Base-by-base conservation (phyloP, 2,329 filamentous ascomycete species). In the Arthrobotrys pseudoclavata region DNA sequence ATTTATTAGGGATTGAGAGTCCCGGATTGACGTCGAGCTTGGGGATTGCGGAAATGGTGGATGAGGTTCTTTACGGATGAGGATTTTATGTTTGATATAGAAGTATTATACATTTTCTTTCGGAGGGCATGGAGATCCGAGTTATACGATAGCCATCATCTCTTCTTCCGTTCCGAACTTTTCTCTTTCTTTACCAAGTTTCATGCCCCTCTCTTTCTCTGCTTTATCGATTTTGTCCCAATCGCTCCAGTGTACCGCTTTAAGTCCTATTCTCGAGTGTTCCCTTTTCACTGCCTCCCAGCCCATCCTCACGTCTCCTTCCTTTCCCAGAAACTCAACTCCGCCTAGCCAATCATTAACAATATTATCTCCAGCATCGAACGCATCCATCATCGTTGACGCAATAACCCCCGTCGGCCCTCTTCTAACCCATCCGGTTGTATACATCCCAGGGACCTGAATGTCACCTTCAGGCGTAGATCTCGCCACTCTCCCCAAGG, bases 381-480 rank as follows among this genome's bases (percentile, higher is more conserved):
- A 99, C 0, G 96, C 95, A 83, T 99, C 96, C 76, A 91, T 89
- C 93, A 99, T 97, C 0, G 96, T 99, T 31, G 91, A 94, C 0
- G 95, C 95, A 83, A 99, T 99, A 2, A 98, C 94, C 1, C 96
- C 96, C 0, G 94, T 97, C 0, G 96, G 95, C 0, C 96, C 96
- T 40, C 91, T 89, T 85, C 98, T 98, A 9, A 97, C 94, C 96
- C 96, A 99, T 0, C 96, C 96, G 15, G 95, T 92, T 80, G 94
- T 97, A 84, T 99, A 99, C 29, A 97, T 84, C 0, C 95, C 93
- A 0, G 91, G 89, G 0, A 92, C 82, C 83, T 88, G 82, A 80
- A 85, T 81, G 78, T 87, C 80, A 66, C 79, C 20, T 80, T 85
- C 81, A 81, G 85, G 69, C 83, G 83, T 74, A 3, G 80, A 79